These are phyloP conservation scores for Alternaria hordeiaustralica DNA, from an alignment of 2,329 filamentous ascomycete species.

Conservation along the genomic window DNA sequence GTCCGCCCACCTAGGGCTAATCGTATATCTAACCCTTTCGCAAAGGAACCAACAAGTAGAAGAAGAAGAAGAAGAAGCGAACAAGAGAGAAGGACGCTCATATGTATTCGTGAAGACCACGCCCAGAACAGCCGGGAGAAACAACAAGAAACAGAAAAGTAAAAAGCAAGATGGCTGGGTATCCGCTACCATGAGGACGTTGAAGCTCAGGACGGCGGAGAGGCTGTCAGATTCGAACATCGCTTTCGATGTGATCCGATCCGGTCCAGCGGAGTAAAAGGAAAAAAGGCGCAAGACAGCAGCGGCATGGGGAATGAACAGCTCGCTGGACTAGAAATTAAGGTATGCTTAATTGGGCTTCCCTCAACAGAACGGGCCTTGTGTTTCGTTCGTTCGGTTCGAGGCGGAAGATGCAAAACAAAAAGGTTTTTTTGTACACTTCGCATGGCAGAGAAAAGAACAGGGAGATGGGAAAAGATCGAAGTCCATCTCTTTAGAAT, in stretches of 20 bases:
- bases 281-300: neutral
- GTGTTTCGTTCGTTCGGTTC: neutral
- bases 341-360: conserved; percentile 1
- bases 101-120: neutral
- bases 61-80: neutral
- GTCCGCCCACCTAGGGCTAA: neutral
- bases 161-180: neutral
- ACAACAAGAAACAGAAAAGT: neutral
- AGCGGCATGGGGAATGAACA: neutral
- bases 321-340: conserved; percentile 13
- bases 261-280: conserved; percentile 3
- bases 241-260: neutral
- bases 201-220: neutral
- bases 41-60: neutral
- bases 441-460: neutral
- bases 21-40: neutral
- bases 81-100: neutral
- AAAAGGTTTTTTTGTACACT: conserved; percentile 2
- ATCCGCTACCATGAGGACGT: conserved; percentile 1
- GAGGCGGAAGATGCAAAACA: neutral
- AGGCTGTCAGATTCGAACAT: neutral
- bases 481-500: neutral
- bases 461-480: neutral
- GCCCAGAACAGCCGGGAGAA: neutral
- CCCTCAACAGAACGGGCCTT: neutral